Percentiles rank a stretch among this genome's conserved stretches.
phyloP scores from a whole-genome alignment of 805 yeast species.

The Lipomyces kockii region DNA sequence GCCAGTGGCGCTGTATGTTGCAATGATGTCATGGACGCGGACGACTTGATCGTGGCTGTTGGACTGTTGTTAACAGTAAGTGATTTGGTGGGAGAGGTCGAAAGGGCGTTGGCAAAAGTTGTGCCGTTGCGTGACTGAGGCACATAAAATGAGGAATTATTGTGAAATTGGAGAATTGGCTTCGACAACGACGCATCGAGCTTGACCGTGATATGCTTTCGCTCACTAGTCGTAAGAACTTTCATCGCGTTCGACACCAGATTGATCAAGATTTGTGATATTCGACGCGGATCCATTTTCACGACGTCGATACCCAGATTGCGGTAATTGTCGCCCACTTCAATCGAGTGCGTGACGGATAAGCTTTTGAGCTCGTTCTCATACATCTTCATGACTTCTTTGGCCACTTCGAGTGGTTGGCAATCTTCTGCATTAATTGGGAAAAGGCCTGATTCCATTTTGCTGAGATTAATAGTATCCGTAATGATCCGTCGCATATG shows the following conservation, averaged over 20 bases:
- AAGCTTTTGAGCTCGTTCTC: constrained; percentile 77
- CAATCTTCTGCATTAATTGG: constrained; percentile 31
- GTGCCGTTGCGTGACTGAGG: constrained; percentile 10
- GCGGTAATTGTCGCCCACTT: constrained; percentile 44
- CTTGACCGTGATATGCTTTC: constrained; percentile 49
- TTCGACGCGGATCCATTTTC: constrained; percentile 87
- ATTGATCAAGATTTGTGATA: constrained; percentile 90
- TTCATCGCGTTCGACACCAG: constrained; percentile 87
- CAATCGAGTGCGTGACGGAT: constrained; percentile 65
- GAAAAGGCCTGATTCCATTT: constrained; percentile 34
- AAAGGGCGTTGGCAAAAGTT: constrained; percentile 3
- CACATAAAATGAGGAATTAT: constrained; percentile 24
- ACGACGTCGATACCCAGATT: constrained; percentile 48
- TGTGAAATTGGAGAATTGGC: constrained; percentile 23
- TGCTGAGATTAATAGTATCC: constrained; percentile 71
- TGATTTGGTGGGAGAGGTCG: constrained; percentile 18
- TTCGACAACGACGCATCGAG: constrained; percentile 30
- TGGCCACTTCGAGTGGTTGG: constrained; percentile 28
- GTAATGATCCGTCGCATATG: constrained; percentile 53
- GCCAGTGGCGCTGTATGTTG: not conserved
- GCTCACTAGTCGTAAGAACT: constrained; percentile 89
- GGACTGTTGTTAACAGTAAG: not conserved
- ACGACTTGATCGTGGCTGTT: not conserved
- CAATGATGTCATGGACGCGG: constrained; percentile 5
- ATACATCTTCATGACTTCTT: constrained; percentile 78